A percentile compares a stretch with the other conserved stretches of the same genome.
These are phyloP conservation scores for Tubosaeta sp. DNA, from an alignment of 768 basidiomycete genomes.

Conservation along the genomic window DNA sequence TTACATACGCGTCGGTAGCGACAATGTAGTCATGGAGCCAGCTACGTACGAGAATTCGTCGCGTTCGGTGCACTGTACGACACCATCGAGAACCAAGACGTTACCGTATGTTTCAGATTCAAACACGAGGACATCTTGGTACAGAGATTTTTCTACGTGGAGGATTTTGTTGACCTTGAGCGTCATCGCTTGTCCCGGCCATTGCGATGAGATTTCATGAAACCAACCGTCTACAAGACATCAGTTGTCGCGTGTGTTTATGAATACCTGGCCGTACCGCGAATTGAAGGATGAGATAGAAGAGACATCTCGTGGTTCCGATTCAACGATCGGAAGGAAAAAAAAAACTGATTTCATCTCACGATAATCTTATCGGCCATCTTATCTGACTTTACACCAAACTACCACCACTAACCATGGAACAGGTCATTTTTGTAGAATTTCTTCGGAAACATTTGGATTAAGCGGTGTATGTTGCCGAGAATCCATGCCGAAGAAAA, in stretches of 20 bases:
- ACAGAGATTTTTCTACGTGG: conserved; percentile 88
- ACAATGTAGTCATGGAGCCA: not conserved
- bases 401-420: too few species aligned
- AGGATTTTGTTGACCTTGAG: conserved; percentile 94
- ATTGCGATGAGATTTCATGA: conserved; percentile 90
- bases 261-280: conserved; percentile 31
- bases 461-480: too few species aligned
- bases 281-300: conserved; percentile 53
- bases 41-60: conserved; percentile 95
- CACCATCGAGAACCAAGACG: conserved; percentile 91
- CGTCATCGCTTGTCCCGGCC: conserved; percentile 97
- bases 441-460: too few species aligned
- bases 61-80: conserved; percentile 95
- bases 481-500: too few species aligned
- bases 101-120: conserved; percentile 97
- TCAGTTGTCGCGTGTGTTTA: conserved; percentile 8
- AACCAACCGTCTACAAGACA: conserved; percentile 81
- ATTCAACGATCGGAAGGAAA: not conserved
- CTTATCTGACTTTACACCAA: not conserved
- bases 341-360: not conserved
- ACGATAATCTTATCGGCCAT: not conserved
- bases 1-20: not conserved
- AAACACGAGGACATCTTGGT: conserved; percentile 97
- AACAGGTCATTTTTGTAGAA: too few species aligned
- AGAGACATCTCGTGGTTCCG: conserved; percentile 41